Evolutionary conservation across 1,284 basidiomycete species (phyloP).

Genomic region (Sporisorium reilianum): DNA sequence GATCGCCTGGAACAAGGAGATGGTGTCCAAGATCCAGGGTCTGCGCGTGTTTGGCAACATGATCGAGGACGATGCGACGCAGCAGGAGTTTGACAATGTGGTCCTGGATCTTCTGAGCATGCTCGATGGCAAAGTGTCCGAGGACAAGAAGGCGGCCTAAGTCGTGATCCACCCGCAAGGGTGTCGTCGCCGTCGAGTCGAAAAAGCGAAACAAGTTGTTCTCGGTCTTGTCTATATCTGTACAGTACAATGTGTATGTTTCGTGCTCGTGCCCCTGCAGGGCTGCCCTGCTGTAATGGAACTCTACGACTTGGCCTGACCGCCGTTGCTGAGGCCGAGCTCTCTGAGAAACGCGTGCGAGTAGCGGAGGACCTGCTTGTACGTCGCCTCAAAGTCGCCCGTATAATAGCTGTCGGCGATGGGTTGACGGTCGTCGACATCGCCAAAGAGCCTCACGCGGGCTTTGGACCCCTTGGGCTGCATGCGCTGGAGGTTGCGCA

Average conservation of each 20-base stretch:
- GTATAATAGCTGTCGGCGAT: slow-evolving; percentile 70
- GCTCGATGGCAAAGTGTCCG: slow-evolving; percentile 43
- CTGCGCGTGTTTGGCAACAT: slow-evolving; percentile 46
- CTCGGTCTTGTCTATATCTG: slow-evolving; percentile 11
- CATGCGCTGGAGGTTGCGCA: slow-evolving; percentile 68
- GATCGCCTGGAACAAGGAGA: slow-evolving; percentile 43
- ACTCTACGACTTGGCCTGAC: not conserved
- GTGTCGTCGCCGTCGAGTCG: not conserved
- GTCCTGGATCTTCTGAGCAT: slow-evolving; percentile 35
- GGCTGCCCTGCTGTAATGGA: not conserved
- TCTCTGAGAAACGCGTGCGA: slow-evolving; percentile 38
- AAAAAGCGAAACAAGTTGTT: not conserved
- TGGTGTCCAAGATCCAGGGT: slow-evolving; percentile 43
- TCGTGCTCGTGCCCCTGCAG: not conserved
- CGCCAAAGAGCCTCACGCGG: slow-evolving; percentile 54
- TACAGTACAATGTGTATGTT: not conserved
- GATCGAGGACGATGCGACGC: slow-evolving; percentile 50
- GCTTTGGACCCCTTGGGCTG: slow-evolving; percentile 63
- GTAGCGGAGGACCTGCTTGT: slow-evolving; percentile 70
- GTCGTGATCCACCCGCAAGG: not conserved
- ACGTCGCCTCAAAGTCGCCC: slow-evolving; percentile 70
- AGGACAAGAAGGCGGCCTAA: slow-evolving; percentile 16
- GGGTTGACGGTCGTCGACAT: slow-evolving; percentile 48
- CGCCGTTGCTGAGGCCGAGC: slow-evolving; percentile 13
- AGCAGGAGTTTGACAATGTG: slow-evolving; percentile 47